Base-by-base conservation (phyloP, 805 yeast genomes). In the Saccharomycopsis lassenensis region DNA sequence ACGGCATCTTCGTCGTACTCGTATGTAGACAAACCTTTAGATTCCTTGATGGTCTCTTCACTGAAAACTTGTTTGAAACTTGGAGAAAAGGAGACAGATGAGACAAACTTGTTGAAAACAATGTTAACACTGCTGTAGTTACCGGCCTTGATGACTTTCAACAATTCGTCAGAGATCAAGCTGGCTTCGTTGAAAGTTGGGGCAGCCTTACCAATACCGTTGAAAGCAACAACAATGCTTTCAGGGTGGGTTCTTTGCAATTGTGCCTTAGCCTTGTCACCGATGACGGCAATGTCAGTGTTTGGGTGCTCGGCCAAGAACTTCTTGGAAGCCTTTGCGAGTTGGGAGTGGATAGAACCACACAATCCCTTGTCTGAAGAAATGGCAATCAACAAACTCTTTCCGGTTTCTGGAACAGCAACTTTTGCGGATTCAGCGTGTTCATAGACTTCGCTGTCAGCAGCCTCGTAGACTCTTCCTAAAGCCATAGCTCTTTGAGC, bases 291-390 rank as follows among this genome's bases (percentile, higher is more conserved):
- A 45, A 91, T 56, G 53, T 85, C 94, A 43, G 79, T 74, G 45
- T 71, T 71, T 49, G 82, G 74, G 52, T 69, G 59, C 52, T 71
- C 80, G 23, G 54, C 65, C 40, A 77, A 56, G 64, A 76, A 74
- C 46, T 50, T 56, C 67, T 93, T 84, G 44, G 94, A 81, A 46
- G 81, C 75, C 67, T 89, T 86, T 52, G 95, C 81, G 52, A 89
- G 66, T 67, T 84, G 94, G 36, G 98, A 76, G 69, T 91, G 98
- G 57, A 91, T 85, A 32, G 97, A 87, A 53, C 98, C 98, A 74
- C 98, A 91, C 54, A 91, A 74, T 58, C 98, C 98, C 70, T 91
- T 91, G 69, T 91, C 98, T 43, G 95, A 85, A 33, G 97, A 80
- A 46, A 86, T 75, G 41, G 87, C 95, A 55, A 89, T 69, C 50